A percentile compares a stretch with the other conserved stretches of the same genome.
These are phyloP conservation scores for Nicotiana sylvestris DNA, from an alignment of 257 asterid genomes.

Conservation along the genomic window DNA sequence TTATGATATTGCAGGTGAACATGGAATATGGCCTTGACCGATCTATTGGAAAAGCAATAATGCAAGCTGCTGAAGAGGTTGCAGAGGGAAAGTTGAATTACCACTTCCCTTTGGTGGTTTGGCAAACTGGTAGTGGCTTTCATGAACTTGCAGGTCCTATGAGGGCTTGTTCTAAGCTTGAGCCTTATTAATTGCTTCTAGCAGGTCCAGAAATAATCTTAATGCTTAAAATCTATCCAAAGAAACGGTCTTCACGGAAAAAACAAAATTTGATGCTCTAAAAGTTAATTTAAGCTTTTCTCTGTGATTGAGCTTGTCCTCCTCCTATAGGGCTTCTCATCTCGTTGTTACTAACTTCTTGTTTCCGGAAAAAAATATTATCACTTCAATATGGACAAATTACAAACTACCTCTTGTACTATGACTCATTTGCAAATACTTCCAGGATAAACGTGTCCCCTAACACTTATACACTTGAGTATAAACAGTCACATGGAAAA, in stretches of 20 bases:
- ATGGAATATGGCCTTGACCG: constrained; percentile 96
- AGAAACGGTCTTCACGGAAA: neutral
- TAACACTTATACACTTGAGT: neutral
- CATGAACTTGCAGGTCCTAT: constrained; percentile 9
- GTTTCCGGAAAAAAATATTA: neutral
- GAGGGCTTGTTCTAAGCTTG: neutral
- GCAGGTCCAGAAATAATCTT: neutral
- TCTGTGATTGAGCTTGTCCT: neutral
- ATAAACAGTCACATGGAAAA: neutral
- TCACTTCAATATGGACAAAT: neutral
- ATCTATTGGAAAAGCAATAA: constrained; percentile 80
- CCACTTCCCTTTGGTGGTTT: constrained; percentile 94
- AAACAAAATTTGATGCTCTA: neutral
- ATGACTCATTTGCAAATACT: neutral
- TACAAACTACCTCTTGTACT: neutral
- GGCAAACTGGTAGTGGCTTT: constrained; percentile 98
- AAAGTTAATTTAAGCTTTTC: neutral
- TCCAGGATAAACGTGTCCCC: neutral
- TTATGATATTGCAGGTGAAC: constrained; percentile 54
- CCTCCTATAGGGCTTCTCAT: neutral
- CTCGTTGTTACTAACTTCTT: neutral
- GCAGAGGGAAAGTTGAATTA: constrained; percentile 91
- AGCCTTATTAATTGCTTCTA: neutral
- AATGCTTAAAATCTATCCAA: neutral
- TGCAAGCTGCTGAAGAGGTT: constrained; percentile 98